Base-by-base conservation (phyloP, 768 basidiomycete species). In the Termitomyces sp. region DNA sequence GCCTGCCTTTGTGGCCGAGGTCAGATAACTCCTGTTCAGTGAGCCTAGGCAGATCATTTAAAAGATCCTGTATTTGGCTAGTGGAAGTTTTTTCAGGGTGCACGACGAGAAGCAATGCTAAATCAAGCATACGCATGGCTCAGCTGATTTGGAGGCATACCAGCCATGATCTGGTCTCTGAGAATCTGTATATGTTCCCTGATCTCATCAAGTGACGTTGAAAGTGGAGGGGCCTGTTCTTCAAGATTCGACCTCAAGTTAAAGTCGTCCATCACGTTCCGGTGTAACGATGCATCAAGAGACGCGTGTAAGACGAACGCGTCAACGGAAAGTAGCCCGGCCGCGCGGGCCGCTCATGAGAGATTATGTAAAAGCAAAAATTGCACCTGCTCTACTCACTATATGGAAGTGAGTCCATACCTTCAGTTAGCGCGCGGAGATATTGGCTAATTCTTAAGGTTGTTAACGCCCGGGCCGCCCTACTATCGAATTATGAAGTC, bases 401-500 rank as follows among this genome's bases (percentile, higher is more conserved):
- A 26, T n/a, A 58, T 58, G 58, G 58, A 58, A 53, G 58, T 58
- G 16, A 28, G 28, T 50, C 33, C 32, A 30, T 32, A 14, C 28
- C 9, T 44, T 14, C 3, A 43, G 26, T 33, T 0, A 18, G n/a
- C 1, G 16, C 6, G 9, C 36, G n/a, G 32, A 38, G 8, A 42
- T 6, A 30, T 40, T 36, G 16, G 24, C 5, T 30, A 7, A 40
- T 53, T 36, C 7, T 38, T 22, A 16, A 92, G 88, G 82, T 91
- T 26, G 65, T 92, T 57, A 84, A 88, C 60, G 66, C 85, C 12
- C 82, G 89, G 53, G 76, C 89, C 16, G 85, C 91, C n/a, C 83
- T 96, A 54, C 81, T 98, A 16, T 89, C 92, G 33, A 96, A 97
- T 72, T 84, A 78, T 65, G 95, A 98, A 70, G 94, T 97, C 59